Evolutionary conservation across 345 rosid genomes (phyloP).

Genomic region (Gossypium bickii): DNA sequence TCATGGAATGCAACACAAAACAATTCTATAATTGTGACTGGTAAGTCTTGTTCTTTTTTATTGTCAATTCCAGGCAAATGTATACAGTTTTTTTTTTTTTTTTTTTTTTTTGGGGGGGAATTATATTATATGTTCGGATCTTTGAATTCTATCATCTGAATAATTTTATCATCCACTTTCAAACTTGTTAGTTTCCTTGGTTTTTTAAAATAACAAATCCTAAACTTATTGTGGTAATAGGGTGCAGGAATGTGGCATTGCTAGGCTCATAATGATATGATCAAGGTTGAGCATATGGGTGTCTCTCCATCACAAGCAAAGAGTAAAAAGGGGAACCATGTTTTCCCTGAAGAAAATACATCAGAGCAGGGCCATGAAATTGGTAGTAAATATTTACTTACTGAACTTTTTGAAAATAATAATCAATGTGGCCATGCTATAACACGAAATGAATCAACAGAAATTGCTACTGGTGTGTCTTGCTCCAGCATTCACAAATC

Average conservation of each 20-base stretch:
- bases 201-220: too few species aligned
- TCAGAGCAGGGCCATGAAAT: conserved; percentile 8
- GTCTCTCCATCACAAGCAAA: conserved; percentile 14
- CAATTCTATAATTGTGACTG: background rate
- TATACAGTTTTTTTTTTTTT: background rate
- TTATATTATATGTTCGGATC: background rate
- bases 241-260: conserved; percentile 13
- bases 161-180: background rate
- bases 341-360: conserved; percentile 13
- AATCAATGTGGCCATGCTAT: conserved; percentile 12
- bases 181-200: background rate
- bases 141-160: conserved; percentile 3
- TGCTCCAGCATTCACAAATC: background rate
- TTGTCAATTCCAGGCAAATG: background rate
- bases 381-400: conserved; percentile 9
- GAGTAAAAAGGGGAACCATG: conserved; percentile 13
- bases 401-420: conserved; percentile 12
- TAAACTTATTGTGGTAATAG: background rate
- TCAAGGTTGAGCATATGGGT: background rate
- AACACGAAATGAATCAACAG: conserved; percentile 18
- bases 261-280: conserved; percentile 8
- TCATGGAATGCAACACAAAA: background rate
- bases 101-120: background rate
- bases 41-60: background rate
- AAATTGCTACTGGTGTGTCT: conserved; percentile 1